Evolutionary conservation across 106 monocot genomes (phyloP), one percentile per base, ranked within the genome.

Genomic region (Triglochin maritima): DNA sequence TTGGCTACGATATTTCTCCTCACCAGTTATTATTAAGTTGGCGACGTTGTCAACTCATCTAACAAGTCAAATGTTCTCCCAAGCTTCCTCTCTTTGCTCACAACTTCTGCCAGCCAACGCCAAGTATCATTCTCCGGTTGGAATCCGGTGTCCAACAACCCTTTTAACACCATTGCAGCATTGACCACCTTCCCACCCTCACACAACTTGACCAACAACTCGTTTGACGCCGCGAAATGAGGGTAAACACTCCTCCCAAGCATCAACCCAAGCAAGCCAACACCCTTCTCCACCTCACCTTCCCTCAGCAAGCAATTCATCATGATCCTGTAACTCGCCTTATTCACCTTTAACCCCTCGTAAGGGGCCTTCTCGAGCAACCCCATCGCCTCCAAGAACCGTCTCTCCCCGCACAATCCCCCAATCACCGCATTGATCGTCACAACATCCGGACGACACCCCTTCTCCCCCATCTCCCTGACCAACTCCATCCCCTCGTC

Each of bases 271-370:
- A 96, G 51, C 74, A 91, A 65, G 4, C 63, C 79, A 3, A 80
- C 76, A 0, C 80, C 98, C 69, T 15, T 92, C 58, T 84, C 92
- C 70, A 89, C 70, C 11, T 92, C 88, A 17, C 73, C 78, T 41
- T 62, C 49, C 7, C 49, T 67, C 5, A 72, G 75, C 52, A 98
- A 49, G 11, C 81, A 70, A 63, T 98, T 98, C 76, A 98, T 59
- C 50, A 92, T 80, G 10, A 98, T 98, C 73, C 98, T 76, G 72
- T 98, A 86, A 75, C 98, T 98, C 7, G 80, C 91, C 6, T 75
- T 86, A 67, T 84, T 98, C 50, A 84, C 56, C 67, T 56, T 68
- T 62, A 75, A 63, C 63, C 91, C 88, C 8, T 81, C 84, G 29
- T 42, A 62, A 0, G 83, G 83, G 68, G 84, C 76, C 0, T 53